phyloP scores from a whole-genome alignment of 441 rosid genomes.

The Sinapis alba region DNA sequence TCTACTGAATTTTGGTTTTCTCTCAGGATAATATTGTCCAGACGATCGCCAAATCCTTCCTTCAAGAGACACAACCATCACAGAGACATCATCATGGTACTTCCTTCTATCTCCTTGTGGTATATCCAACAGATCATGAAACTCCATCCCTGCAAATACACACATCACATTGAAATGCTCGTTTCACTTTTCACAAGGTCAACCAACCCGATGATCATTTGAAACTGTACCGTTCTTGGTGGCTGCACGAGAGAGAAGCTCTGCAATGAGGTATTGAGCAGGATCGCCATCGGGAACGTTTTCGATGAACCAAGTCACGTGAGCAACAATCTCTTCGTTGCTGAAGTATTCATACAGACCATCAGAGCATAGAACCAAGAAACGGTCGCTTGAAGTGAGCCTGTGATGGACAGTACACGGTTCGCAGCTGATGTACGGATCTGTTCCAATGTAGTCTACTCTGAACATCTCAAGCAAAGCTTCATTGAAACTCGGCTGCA shows the following conservation, averaged over 20 bases:
- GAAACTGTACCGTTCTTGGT: slow-evolving; percentile 74
- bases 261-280: slow-evolving; percentile 93
- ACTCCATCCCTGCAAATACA: slow-evolving; percentile 82
- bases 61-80: slow-evolving; percentile 94
- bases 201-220: not conserved
- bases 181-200: not conserved
- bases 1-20: slow-evolving; percentile 32
- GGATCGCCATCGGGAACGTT: slow-evolving; percentile 97
- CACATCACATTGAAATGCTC: not conserved
- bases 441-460: slow-evolving; percentile 71
- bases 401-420: slow-evolving; percentile 86
- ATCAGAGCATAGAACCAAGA: slow-evolving; percentile 90
- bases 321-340: slow-evolving; percentile 96
- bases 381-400: slow-evolving; percentile 79
- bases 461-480: slow-evolving; percentile 82
- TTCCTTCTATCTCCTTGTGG: slow-evolving; percentile 92
- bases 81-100: slow-evolving; percentile 95
- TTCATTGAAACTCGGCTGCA: slow-evolving; percentile 87
- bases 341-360: slow-evolving; percentile 94
- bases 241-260: slow-evolving; percentile 94
- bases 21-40: slow-evolving; percentile 54
- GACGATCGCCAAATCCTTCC: slow-evolving; percentile 98
- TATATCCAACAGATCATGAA: slow-evolving; percentile 88
- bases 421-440: slow-evolving; percentile 77
- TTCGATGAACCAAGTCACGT: slow-evolving; percentile 96